A percentile compares a stretch with the other conserved stretches of the same genome.
Evolutionary conservation across 164 flowering plant species (phyloP).

Genomic region (Protea cynaroides): DNA sequence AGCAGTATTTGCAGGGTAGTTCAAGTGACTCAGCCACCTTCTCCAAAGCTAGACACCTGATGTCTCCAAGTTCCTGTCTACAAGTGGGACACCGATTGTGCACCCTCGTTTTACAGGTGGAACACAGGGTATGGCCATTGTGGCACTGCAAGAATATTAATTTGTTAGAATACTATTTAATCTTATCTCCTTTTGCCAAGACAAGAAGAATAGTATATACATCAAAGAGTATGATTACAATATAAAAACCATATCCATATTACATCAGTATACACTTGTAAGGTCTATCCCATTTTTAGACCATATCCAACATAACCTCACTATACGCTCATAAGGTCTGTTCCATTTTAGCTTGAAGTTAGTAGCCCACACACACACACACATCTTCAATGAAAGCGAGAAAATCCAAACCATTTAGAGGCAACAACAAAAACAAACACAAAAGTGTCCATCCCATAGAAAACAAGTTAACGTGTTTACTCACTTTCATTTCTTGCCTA

Average conservation of each 20-base stretch:
- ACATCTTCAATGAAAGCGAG: no score
- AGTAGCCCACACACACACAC: neutral
- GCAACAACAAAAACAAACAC: no score
- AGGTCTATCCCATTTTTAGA: neutral
- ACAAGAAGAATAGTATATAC: neutral
- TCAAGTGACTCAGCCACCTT: constrained; percentile 55
- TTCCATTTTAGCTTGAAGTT: neutral
- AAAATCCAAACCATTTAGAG: no score
- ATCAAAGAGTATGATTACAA: neutral
- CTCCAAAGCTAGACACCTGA: constrained; percentile 58
- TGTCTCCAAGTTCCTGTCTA: constrained; percentile 60
- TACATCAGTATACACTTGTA: neutral
- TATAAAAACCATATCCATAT: neutral
- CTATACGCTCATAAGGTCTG: neutral
- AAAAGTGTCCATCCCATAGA: no score
- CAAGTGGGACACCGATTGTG: constrained; percentile 60
- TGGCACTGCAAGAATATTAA: constrained; percentile 39
- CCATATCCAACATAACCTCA: neutral
- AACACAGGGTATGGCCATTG: constrained; percentile 62
- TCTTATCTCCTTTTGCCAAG: neutral
- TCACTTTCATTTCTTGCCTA: no score
- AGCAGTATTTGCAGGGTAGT: constrained; percentile 43
- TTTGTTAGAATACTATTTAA: constrained; percentile 4
- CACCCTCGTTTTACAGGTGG: constrained; percentile 50
- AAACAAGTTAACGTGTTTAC: no score